Percentiles rank a stretch among this genome's conserved stretches.
phyloP scores from a whole-genome alignment of 2,329 filamentous ascomycete genomes.

The Chaetomium globosum region DNA sequence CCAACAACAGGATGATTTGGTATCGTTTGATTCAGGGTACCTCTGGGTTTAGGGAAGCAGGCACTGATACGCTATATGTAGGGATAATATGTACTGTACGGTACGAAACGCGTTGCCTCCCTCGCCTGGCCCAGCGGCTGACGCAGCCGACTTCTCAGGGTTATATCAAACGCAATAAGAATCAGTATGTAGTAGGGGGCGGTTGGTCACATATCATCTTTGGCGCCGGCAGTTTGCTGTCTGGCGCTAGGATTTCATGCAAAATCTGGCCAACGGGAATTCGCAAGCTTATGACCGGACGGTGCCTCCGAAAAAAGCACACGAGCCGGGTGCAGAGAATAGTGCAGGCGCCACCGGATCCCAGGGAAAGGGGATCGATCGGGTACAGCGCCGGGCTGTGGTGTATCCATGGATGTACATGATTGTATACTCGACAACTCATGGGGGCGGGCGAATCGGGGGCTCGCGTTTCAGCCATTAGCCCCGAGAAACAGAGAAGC shows the following conservation, averaged over 20 bases:
- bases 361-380: conserved; percentile 11
- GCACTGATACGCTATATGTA: not conserved
- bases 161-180: not conserved
- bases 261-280: not conserved
- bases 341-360: conserved; percentile 6
- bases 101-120: not conserved
- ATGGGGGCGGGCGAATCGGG: conserved; percentile 8
- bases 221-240: not conserved
- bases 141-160: not conserved
- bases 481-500: not conserved
- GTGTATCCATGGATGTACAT: not conserved
- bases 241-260: not conserved
- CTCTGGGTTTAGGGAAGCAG: too few relatives aligned
- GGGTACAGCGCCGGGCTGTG: conserved; percentile 1
- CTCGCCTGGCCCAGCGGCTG: not conserved
- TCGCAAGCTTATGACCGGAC: not conserved
- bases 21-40: not conserved
- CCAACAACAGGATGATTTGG: not conserved
- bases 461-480: conserved; percentile 3
- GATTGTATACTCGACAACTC: not conserved
- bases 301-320: not conserved
- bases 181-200: not conserved
- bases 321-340: not conserved
- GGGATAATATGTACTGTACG: not conserved
- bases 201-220: not conserved